These are phyloP conservation scores for Peronospora farinosa DNA, from an alignment of 352 stramenopile species.

Conservation along the genomic window DNA sequence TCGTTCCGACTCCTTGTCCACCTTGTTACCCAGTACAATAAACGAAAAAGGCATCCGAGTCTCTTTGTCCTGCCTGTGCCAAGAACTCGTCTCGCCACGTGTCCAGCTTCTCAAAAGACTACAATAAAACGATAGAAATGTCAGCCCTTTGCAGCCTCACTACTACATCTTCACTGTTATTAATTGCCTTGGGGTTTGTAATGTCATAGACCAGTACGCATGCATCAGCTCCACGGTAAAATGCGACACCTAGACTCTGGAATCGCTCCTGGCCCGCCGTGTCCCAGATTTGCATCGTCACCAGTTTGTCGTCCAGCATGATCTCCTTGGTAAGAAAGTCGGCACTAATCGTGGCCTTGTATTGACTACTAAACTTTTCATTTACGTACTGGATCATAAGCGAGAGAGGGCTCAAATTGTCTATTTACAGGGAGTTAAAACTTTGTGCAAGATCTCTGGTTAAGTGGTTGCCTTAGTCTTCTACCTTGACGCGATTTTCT, in stretches of 20 bases:
- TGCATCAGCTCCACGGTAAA: conserved; percentile 97
- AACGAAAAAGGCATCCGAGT: conserved; percentile 95
- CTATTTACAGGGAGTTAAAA: too few relatives aligned
- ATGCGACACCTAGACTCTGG: conserved; percentile 95
- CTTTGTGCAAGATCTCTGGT: too few relatives aligned
- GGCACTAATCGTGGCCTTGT: conserved; percentile 98
- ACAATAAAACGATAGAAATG: not conserved
- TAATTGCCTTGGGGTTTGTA: conserved; percentile 88
- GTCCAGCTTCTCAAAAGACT: conserved; percentile 97
- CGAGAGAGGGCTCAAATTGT: too few relatives aligned
- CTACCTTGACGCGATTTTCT: too few relatives aligned
- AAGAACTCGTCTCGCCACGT: conserved; percentile 98
- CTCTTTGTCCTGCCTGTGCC: conserved; percentile 82
- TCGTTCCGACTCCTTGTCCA: conserved; percentile 90
- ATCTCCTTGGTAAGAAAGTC: conserved; percentile 98
- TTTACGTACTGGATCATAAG: conserved; percentile 99
- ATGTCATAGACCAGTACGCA: conserved; percentile 99
- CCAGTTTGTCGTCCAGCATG: conserved; percentile 92
- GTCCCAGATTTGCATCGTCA: conserved; percentile 99
- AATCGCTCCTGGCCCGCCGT: conserved; percentile 98
- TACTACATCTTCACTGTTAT: not conserved
- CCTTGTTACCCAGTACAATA: conserved; percentile 98
- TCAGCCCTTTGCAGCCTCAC: not conserved
- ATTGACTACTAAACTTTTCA: conserved; percentile 97
- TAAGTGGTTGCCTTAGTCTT: too few relatives aligned